Conservation (phyloP, 2,329 filamentous ascomycete genomes). For the Ascochyta clinopodiicola region DNA sequence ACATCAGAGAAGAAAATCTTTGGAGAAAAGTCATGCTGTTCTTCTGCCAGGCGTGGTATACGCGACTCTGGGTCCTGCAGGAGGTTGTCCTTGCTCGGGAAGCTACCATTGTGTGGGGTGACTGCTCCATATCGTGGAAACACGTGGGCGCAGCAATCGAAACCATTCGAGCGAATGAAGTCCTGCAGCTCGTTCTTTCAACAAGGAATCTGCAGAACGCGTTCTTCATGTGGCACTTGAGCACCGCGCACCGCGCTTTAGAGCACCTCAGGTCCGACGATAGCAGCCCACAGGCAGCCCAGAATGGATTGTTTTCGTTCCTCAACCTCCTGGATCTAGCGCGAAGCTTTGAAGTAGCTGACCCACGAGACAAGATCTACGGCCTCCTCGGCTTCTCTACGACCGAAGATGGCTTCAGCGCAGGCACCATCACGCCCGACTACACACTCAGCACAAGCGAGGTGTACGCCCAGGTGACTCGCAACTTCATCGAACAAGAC, state of each 20-base stretch:
- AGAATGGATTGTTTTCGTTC: conserved; percentile 7
- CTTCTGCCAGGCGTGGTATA: conserved; percentile 13
- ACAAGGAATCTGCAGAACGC: conserved; percentile 21
- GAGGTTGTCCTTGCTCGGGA: conserved; percentile 21
- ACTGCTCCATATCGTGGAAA: conserved; percentile 16
- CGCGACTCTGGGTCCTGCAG: conserved; percentile 16
- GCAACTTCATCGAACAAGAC: conserved; percentile 6
- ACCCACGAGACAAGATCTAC: conserved; percentile 28
- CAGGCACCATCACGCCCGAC: conserved; percentile 7
- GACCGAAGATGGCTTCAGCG: not conserved
- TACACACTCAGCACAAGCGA: conserved; percentile 14
- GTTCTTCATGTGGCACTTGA: conserved; percentile 18
- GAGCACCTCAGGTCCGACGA: not conserved
- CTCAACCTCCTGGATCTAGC: conserved; percentile 23
- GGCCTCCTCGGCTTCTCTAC: conserved; percentile 22
- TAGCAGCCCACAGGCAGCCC: not conserved
- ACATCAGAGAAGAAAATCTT: not conserved
- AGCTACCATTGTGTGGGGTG: conserved; percentile 23
- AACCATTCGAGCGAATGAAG: not conserved
- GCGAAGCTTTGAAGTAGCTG: conserved; percentile 22
- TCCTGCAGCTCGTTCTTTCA: conserved; percentile 5
- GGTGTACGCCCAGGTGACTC: conserved; percentile 20
- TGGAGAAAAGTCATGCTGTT: conserved; percentile 5
- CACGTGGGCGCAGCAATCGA: conserved; percentile 16
- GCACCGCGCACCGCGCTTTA: not conserved